A percentile compares a stretch with the other conserved stretches of the same genome.
Conservation (phyloP, 2,329 filamentous ascomycete species). For the Pseudopyrenochaeta lycopersici region DNA sequence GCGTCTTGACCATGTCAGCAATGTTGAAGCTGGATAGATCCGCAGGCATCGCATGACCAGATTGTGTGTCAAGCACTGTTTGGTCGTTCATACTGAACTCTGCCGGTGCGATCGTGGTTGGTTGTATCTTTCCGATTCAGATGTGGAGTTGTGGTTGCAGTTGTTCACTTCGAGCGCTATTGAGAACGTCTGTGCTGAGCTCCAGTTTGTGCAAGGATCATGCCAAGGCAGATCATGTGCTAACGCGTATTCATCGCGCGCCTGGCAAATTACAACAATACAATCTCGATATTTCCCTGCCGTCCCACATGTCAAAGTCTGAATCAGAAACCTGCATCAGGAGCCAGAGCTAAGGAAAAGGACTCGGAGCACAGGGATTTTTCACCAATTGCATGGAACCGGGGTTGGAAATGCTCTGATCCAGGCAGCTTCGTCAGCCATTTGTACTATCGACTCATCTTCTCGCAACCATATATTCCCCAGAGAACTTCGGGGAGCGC, state of each 20-base stretch:
- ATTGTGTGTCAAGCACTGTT: not conserved
- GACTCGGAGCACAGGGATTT: too few species aligned
- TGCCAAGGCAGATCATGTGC: constrained; percentile 5
- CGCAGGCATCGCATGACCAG: constrained; percentile 15
- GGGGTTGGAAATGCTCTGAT: too few species aligned
- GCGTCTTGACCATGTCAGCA: constrained; percentile 35
- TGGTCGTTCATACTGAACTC: constrained; percentile 15
- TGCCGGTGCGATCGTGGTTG: not conserved
- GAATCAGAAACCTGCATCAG: too few species aligned
- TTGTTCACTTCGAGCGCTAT: not conserved
- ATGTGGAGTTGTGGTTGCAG: not conserved
- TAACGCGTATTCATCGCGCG: constrained; percentile 1
- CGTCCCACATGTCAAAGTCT: too few species aligned
- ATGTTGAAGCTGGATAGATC: constrained; percentile 34
- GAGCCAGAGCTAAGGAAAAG: too few species aligned
- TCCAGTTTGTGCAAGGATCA: not conserved
- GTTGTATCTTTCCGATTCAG: not conserved
- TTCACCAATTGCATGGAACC: too few species aligned
- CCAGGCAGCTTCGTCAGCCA: too few species aligned
- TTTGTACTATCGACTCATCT: too few species aligned
- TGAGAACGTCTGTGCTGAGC: too few species aligned
- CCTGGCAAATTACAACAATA: too few species aligned
- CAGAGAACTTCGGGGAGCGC: too few species aligned
- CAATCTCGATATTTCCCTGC: not conserved
- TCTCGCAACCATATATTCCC: too few species aligned